phyloP scores from a whole-genome alignment of 495 filamentous ascomycete species.

The Aspergillus funiculosus region DNA sequence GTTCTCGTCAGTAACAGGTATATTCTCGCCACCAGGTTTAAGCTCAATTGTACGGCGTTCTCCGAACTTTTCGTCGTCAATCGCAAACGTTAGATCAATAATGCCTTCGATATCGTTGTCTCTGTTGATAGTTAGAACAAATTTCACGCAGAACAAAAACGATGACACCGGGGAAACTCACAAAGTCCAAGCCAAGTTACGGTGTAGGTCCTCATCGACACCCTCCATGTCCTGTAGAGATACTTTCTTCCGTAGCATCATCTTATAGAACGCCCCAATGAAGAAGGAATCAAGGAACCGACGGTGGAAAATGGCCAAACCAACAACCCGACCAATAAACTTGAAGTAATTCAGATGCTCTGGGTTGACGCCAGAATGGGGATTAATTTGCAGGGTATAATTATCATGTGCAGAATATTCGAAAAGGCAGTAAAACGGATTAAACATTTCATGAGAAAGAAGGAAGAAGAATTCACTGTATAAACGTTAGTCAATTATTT shows the following conservation, averaged over 20 bases:
- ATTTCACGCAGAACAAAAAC: not conserved
- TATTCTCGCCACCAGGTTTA: conserved; percentile 83
- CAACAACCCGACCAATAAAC: conserved; percentile 98
- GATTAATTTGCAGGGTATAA: conserved; percentile 99
- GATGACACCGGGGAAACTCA: conserved; percentile 32
- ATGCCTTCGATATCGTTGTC: conserved; percentile 94
- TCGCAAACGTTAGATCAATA: conserved; percentile 88
- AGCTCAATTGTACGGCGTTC: conserved; percentile 88
- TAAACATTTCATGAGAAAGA: conserved; percentile 99
- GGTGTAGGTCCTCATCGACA: conserved; percentile 95
- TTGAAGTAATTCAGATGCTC: conserved; percentile 99
- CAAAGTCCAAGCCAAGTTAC: conserved; percentile 92
- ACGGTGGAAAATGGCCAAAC: conserved; percentile 95
- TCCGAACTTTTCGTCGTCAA: conserved; percentile 95
- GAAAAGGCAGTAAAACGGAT: conserved; percentile 99
- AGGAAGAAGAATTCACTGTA: conserved; percentile 98
- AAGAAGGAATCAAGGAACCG: conserved; percentile 99
- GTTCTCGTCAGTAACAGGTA: conserved; percentile 94
- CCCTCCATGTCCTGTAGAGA: conserved; percentile 95
- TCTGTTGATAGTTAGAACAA: conserved; percentile 30
- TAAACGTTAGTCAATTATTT: conserved; percentile 31
- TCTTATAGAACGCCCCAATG: conserved; percentile 99
- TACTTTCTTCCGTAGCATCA: conserved; percentile 94
- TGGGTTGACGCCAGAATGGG: conserved; percentile 98
- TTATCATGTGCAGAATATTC: conserved; percentile 99